phyloP scores from a whole-genome alignment of 1,284 basidiomycete genomes.

The Cutaneotrichosporon daszewskae region DNA sequence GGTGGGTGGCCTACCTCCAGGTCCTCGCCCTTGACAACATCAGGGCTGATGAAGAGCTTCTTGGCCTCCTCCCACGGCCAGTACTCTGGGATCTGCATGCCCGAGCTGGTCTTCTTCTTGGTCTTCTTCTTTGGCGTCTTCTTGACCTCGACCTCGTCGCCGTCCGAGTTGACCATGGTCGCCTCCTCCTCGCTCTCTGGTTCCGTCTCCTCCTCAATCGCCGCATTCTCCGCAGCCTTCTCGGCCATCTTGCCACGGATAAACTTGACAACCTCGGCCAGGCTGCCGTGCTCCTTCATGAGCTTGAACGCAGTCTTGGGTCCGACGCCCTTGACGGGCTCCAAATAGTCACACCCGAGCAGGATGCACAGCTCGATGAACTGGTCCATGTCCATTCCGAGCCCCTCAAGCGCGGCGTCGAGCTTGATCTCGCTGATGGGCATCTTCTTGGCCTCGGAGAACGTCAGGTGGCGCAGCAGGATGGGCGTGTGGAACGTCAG shows the following conservation, averaged over 20 bases:
- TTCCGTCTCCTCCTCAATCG: conserved; percentile 27
- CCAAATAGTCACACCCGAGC: conserved; percentile 94
- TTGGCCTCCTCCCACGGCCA: conserved; percentile 98
- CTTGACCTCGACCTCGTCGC: conserved; percentile 27
- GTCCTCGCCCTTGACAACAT: conserved; percentile 77
- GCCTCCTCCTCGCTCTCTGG: conserved; percentile 40
- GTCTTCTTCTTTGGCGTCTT: conserved; percentile 29
- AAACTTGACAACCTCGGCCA: conserved; percentile 76
- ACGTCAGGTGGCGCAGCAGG: conserved; percentile 90
- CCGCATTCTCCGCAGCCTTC: conserved; percentile 44
- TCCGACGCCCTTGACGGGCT: conserved; percentile 55
- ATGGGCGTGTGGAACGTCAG: conserved; percentile 91
- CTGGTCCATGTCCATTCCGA: conserved; percentile 91
- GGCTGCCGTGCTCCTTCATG: conserved; percentile 73
- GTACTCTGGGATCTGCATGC: conserved; percentile 76
- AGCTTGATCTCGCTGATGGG: conserved; percentile 94
- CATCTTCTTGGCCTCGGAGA: conserved; percentile 96
- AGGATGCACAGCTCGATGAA: conserved; percentile 97
- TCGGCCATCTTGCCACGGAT: conserved; percentile 67
- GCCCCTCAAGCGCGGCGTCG: conserved; percentile 72
- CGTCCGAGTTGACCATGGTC: conserved; percentile 24
- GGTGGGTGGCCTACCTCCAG: conserved; percentile 62
- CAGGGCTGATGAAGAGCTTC: conserved; percentile 79
- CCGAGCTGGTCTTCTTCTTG: conserved; percentile 56
- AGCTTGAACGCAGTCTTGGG: conserved; percentile 86